Evolutionary conservation across 148 eudicot species (phyloP).

Genomic region (Nyssa sinensis): DNA sequence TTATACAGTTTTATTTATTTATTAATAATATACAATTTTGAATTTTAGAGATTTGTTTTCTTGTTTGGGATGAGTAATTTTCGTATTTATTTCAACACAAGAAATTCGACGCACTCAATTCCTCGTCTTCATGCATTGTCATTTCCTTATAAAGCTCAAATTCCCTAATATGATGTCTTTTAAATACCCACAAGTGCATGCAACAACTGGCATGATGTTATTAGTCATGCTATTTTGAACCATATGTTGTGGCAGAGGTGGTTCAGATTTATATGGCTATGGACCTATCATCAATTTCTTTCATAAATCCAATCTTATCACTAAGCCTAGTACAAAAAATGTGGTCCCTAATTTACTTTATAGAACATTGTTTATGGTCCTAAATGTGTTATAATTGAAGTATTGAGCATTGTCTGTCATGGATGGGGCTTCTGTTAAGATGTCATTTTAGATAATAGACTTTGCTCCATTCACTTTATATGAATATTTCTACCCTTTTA

Average conservation of each 20-base stretch:
- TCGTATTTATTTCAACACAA: no score
- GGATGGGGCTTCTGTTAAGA: neutral
- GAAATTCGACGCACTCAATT: no score
- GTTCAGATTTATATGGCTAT: neutral
- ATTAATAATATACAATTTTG: no score
- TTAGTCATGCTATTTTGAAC: neutral
- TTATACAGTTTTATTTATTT: no score
- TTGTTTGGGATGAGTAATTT: no score
- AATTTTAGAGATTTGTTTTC: no score
- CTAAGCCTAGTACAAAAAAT: neutral
- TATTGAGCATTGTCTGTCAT: neutral
- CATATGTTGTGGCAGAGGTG: neutral
- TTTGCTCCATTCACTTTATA: no score
- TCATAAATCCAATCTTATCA: neutral
- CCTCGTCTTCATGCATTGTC: no score
- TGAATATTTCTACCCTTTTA: no score
- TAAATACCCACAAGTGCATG: neutral
- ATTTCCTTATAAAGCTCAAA: neutral
- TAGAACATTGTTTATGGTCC: neutral
- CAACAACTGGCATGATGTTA: neutral
- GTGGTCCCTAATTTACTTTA: neutral
- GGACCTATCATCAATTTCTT: neutral
- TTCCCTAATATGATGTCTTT: neutral
- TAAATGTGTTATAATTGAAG: neutral
- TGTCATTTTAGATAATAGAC: neutral